Evolutionary conservation across 2,329 filamentous ascomycete species (phyloP), one percentile per base, ranked within the genome.

Genomic region (Alternaria postmessia): DNA sequence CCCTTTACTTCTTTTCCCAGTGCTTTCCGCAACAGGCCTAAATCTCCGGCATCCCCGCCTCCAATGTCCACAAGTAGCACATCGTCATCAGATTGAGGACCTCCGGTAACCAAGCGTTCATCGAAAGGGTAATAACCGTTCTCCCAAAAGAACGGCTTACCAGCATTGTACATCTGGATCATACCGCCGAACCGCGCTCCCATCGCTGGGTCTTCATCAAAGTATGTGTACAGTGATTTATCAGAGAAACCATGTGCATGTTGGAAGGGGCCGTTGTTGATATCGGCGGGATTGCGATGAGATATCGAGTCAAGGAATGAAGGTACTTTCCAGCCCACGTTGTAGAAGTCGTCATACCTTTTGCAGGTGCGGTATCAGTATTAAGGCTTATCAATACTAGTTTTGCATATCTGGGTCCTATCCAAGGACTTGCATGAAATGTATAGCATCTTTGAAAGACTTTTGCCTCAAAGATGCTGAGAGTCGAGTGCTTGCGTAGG

Each of bases 81-180:
- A 5, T 49, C 30, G 5, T 49, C 8, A 7, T 38, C 46, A 36
- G 46, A 24, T 4, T 24, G 11, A 0, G 46, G 32, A 3, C 30
- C 46, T 3, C 32, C 14, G 3, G 2, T 8, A 2, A 38, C 30
- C 2, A 49, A 38, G 1, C 20, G 32, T 32, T 49, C 32, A 16
- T 7, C 7, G 32, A 38, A 38, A 2, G 59, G 59, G 24, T 59
- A 62, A 32, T 44, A 62, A 3, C 16, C 42, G 7, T 56, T 34
- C 11, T 62, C 59, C 59, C 59, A 62, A 20, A 59, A 62, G 56
- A 59, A 59, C 38, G 51, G 55, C 18, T 62, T 62, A 3, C 59
- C 59, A 3, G 59, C 46, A 16, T 62, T 62, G 42, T 62, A 59
- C 59, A 59, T 59, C 14, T 62, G 59, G 9, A 62, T 62, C 59